Evolutionary conservation across 1,284 basidiomycete species (phyloP).

Genomic region (Ustilago hordei): DNA sequence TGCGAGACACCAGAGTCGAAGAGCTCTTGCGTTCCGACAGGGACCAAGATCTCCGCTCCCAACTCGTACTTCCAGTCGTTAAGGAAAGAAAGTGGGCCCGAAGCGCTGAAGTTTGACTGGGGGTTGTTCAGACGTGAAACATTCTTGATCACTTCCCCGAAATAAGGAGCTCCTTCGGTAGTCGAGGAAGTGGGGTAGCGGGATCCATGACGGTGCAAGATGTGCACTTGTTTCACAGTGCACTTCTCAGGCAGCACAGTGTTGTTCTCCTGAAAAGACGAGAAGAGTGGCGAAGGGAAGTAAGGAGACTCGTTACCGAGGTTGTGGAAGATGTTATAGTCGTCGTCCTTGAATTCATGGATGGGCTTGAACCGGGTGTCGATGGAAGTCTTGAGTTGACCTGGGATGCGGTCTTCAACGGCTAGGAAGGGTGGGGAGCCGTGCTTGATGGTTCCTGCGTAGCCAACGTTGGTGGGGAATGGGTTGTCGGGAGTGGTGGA

Average conservation of each 20-base stretch:
- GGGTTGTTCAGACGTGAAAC: constrained; percentile 41
- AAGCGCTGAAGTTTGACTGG: constrained; percentile 66
- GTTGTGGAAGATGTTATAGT: constrained; percentile 55
- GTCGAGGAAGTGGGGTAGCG: constrained; percentile 46
- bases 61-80: constrained; percentile 75
- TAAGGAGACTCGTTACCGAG: constrained; percentile 60
- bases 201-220: constrained; percentile 56
- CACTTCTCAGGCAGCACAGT: constrained; percentile 42
- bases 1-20: constrained; percentile 66
- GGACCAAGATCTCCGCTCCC: constrained; percentile 79
- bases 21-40: constrained; percentile 82
- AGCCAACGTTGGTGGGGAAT: constrained; percentile 66
- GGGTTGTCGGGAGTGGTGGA: constrained; percentile 33
- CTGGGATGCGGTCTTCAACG: constrained; percentile 48
- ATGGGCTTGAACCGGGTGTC: constrained; percentile 50
- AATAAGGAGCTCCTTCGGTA: constrained; percentile 58
- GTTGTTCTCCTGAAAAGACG: constrained; percentile 36
- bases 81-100: constrained; percentile 78
- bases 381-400: constrained; percentile 40
- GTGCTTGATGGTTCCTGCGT: constrained; percentile 41
- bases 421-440: constrained; percentile 60
- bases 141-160: constrained; percentile 41
- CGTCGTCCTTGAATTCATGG: constrained; percentile 24
- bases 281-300: constrained; percentile 52
- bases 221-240: constrained; percentile 50